Base-by-base conservation (phyloP, 2,329 filamentous ascomycete species). In the Dothideomycetidae sp. region DNA sequence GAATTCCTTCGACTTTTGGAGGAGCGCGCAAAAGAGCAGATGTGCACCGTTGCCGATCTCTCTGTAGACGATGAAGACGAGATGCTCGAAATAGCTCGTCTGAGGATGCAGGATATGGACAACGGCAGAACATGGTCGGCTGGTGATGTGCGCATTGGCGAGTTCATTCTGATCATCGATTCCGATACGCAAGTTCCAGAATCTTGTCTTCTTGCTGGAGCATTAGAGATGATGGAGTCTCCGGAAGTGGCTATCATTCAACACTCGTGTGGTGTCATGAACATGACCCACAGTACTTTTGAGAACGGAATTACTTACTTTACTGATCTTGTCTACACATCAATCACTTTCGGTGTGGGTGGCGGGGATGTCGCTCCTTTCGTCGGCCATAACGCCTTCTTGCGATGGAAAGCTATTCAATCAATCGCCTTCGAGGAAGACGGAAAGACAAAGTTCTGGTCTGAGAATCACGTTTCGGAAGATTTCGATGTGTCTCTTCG, bases 401-500 rank as follows among this genome's bases (percentile, higher is more conserved):
- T 84, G 14, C 75, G 79, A 48, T 84, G 79, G 80, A 71, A 72
- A 36, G 80, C 80, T 23, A 68, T 84, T 41, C 80, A 84, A 56
- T 71, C 81, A 45, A 77, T 83, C 31, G 71, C 73, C 9, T 82
- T 81, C 55, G 59, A 64, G 28, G 75, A 80, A 47, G 75, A 75
- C 10, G 76, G 80, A 46, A 49, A 52, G 23, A 78, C 83, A 52
- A 84, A 83, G 57, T 84, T 79, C 61, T 84, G 79, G 79, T 83
- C 78, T 7, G 80, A 84, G 57, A 74, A 71, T 29, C 79, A 82
- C 53, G 80, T 84, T 42, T 83, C 78, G 2, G 79, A 84, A 53
- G 79, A 84, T 55, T 84, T 84, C 51, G 79, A 84, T 49, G 83
- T 84, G 76, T 78, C 79, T 14, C 71, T 84, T 16, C 76, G 79